A percentile compares a stretch with the other conserved stretches of the same genome.
Evolutionary conservation across 1,284 basidiomycete genomes (phyloP).

Genomic region (Caloboletus inedulis): DNA sequence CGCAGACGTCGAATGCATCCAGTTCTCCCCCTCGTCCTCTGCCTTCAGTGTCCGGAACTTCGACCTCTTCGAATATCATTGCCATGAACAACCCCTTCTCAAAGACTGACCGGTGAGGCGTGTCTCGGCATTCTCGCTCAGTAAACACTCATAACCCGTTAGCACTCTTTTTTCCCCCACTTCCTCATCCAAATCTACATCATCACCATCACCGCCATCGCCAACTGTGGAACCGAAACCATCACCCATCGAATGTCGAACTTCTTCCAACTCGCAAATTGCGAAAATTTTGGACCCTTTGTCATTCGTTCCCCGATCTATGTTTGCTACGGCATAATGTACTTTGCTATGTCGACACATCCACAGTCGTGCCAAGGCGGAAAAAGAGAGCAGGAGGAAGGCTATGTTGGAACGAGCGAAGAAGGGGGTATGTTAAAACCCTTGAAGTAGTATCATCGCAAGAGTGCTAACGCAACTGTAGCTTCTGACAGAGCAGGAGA

Average conservation of each 20-base stretch:
- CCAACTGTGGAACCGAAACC: conserved; percentile 10
- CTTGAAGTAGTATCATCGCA: background rate
- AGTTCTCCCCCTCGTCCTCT: conserved; percentile 8
- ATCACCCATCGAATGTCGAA: conserved; percentile 10
- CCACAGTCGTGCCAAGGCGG: conserved; percentile 64
- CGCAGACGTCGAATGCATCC: conserved; percentile 8
- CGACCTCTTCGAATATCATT: conserved; percentile 14
- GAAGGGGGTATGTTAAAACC: conserved; percentile 47
- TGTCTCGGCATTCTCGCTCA: conserved; percentile 31
- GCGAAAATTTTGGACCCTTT: conserved; percentile 38
- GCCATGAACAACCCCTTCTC: conserved; percentile 51
- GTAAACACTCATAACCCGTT: conserved; percentile 65
- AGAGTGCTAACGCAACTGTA: conserved; percentile 20
- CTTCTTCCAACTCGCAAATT: conserved; percentile 26
- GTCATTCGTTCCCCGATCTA: conserved; percentile 59
- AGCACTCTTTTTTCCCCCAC: conserved; percentile 41
- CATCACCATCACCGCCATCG: conserved; percentile 5
- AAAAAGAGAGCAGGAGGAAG: conserved; percentile 60
- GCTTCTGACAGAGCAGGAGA: conserved; percentile 59
- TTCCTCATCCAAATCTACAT: conserved; percentile 15
- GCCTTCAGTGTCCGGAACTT: conserved; percentile 13
- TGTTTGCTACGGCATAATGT: conserved; percentile 60
- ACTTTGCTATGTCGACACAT: conserved; percentile 11
- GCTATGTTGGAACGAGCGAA: conserved; percentile 66
- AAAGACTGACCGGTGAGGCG: conserved; percentile 67